Conservation (phyloP, 208 protist species). For the Leishmania tropica region DNA sequence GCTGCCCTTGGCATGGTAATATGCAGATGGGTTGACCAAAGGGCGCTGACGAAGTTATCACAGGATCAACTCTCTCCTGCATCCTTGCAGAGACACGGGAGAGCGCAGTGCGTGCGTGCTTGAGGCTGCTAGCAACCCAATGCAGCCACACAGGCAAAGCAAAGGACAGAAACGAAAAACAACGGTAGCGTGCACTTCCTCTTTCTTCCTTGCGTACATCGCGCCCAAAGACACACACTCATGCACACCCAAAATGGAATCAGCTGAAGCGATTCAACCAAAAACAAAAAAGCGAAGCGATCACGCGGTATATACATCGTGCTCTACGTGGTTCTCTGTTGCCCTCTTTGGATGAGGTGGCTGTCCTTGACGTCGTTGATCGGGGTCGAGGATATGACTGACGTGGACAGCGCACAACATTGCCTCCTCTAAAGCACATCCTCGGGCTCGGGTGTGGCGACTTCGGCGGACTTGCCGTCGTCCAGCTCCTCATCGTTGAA, state of each 20-base stretch:
- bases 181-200: neutral
- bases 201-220: conserved; percentile 6
- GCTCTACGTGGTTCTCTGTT: neutral
- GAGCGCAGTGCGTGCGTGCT: neutral
- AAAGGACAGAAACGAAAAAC: neutral
- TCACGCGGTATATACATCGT: conserved; percentile 12
- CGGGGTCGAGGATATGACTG: neutral
- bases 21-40: neutral
- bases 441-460: conserved; percentile 8
- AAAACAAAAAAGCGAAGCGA: neutral
- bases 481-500: conserved; percentile 8
- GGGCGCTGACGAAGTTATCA: neutral
- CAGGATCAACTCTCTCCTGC: neutral
- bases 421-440: conserved; percentile 8
- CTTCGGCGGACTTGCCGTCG: conserved; percentile 1
- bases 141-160: neutral
- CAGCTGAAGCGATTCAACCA: neutral
- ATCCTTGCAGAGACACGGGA: neutral
- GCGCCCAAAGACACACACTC: conserved; percentile 2
- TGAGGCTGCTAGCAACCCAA: neutral
- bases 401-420: neutral
- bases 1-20: neutral
- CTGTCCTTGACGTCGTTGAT: neutral
- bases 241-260: conserved; percentile 3
- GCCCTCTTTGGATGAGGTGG: neutral